Percentiles rank a stretch among this genome's conserved stretches.
These are phyloP conservation scores for Boletus eberwhitei DNA, from an alignment of 768 basidiomycete genomes.

Conservation along the genomic window DNA sequence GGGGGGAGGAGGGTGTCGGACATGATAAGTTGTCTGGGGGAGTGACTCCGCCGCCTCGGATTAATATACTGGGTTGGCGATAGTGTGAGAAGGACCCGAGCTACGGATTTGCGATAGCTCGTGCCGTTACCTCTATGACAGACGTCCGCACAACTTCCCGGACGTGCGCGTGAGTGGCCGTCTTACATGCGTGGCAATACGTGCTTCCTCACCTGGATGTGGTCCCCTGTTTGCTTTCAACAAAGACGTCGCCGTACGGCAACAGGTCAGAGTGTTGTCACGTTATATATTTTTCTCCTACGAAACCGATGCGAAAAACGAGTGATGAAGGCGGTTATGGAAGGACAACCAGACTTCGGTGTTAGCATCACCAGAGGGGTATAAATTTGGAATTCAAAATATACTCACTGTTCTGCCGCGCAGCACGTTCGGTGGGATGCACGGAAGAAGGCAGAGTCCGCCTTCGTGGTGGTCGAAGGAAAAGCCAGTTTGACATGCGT, in stretches of 20 bases:
- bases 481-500: neutral
- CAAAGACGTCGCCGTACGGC: neutral
- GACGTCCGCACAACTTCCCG: neutral
- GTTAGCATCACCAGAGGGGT: neutral
- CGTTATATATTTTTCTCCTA: neutral
- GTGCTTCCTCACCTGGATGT: constrained; percentile 5
- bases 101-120: neutral
- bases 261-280: neutral
- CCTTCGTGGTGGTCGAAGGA: neutral
- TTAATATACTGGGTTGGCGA: too few species aligned
- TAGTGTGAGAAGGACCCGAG: neutral
- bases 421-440: neutral
- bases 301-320: neutral
- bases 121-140: neutral
- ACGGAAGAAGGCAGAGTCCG: neutral
- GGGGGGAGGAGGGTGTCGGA: neutral
- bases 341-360: neutral
- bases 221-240: neutral
- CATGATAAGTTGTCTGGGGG: neutral
- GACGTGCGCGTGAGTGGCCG: constrained; percentile 10
- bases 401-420: neutral
- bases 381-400: neutral
- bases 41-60: neutral
- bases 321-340: neutral
- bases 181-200: neutral